Percentiles rank a stretch among this genome's conserved stretches.
phyloP scores from a whole-genome alignment of 805 yeast genomes.

The Candida incommunis region DNA sequence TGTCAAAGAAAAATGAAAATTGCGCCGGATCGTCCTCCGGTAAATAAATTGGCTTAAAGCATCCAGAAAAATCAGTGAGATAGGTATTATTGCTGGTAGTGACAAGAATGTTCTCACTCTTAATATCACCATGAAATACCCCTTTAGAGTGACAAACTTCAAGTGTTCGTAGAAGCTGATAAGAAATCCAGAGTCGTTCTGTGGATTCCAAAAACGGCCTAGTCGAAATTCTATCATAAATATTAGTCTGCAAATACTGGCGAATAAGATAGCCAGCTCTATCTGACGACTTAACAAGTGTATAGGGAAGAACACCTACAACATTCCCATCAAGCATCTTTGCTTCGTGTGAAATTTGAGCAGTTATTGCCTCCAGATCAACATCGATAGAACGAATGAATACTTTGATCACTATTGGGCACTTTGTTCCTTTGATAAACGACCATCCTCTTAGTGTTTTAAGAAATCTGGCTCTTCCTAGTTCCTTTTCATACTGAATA shows the following conservation, averaged over 20 bases:
- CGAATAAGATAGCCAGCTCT: conserved; percentile 85
- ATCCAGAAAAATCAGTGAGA: conserved; percentile 63
- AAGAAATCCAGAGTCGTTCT: conserved; percentile 76
- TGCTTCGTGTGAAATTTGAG: conserved; percentile 21
- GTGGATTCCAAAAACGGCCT: conserved; percentile 73
- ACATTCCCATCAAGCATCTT: conserved; percentile 28
- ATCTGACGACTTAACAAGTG: conserved; percentile 68
- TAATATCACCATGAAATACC: conserved; percentile 80
- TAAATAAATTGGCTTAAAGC: conserved; percentile 66
- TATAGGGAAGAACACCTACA: conserved; percentile 58
- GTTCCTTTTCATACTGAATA: conserved; percentile 58
- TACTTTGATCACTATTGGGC: conserved; percentile 47
- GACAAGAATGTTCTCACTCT: conserved; percentile 75
- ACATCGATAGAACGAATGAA: conserved; percentile 53
- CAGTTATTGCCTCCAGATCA: conserved; percentile 7
- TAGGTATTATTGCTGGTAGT: conserved; percentile 83
- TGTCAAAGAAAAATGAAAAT: conserved; percentile 84
- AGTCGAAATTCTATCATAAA: conserved; percentile 78
- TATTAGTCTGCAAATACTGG: conserved; percentile 61
- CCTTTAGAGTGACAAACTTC: conserved; percentile 45
- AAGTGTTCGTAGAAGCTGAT: conserved; percentile 58
- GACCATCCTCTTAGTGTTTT: conserved; percentile 73
- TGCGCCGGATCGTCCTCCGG: conserved; percentile 93
- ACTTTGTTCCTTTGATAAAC: background rate
- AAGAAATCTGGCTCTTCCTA: conserved; percentile 72